Percentiles rank a stretch among this genome's conserved stretches.
Evolutionary conservation across 352 stramenopile species (phyloP).

Genomic region (Elongisporangium anandrum): DNA sequence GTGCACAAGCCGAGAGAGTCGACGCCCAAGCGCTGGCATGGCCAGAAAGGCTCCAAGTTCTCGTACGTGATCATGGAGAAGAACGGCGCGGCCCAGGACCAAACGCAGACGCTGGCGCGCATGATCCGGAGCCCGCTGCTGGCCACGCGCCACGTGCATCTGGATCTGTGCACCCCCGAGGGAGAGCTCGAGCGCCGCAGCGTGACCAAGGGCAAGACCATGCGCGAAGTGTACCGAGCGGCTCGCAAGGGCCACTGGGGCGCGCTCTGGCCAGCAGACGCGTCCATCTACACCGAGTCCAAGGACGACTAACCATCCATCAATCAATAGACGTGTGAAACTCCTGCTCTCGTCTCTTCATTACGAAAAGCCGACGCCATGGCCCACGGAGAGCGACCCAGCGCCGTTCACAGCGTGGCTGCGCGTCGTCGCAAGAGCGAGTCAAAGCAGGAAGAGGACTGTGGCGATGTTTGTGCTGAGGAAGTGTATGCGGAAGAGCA

Average conservation of each 20-base stretch:
- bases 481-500: neutral
- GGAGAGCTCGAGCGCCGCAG: conserved; percentile 69
- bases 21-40: conserved; percentile 78
- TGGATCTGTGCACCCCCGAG: conserved; percentile 82
- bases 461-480: neutral
- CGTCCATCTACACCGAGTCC: conserved; percentile 48
- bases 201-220: conserved; percentile 69
- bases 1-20: conserved; percentile 69
- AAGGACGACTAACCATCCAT: conserved; percentile 19
- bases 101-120: conserved; percentile 35
- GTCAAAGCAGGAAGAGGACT: neutral
- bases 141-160: conserved; percentile 69
- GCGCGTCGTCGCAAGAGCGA: neutral
- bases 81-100: conserved; percentile 20
- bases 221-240: conserved; percentile 78
- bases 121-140: conserved; percentile 70
- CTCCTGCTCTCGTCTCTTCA: conserved; percentile 2
- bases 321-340: neutral
- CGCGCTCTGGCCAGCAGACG: conserved; percentile 63
- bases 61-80: conserved; percentile 85
- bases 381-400: neutral
- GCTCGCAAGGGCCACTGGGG: conserved; percentile 83
- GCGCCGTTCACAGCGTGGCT: neutral
- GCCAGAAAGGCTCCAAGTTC: conserved; percentile 84
- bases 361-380: neutral